Evolutionary conservation across 108 stramenopile species (phyloP), one percentile per base, ranked within the genome.

Genomic region (Nitzschia palea): DNA sequence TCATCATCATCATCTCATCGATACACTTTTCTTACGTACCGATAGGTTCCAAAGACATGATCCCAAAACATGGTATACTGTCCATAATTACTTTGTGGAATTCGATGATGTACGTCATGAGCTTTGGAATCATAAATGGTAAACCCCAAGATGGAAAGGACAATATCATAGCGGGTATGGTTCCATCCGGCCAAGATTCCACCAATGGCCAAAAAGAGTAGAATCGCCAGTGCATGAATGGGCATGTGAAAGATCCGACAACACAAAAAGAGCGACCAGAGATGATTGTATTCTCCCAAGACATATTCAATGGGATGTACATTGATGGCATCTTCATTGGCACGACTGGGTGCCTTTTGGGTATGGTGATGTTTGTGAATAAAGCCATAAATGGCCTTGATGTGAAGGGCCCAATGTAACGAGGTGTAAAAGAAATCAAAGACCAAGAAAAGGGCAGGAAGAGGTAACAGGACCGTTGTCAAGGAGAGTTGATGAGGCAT

Each of bases 61-160:
- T 98, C 98, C 96, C 97, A 98, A 61, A 97, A 78, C 83, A 97
- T 95, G 1, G 83, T 95, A 69, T 98, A 98, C 77, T 98, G 98
- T 40, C 96, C 98, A 73, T 96, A 98, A 65, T 98, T 98, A 63
- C 85, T 83, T 62, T 96, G 94, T 6, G 98, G 98, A 54, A 95
- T 89, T 25, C 97, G 84, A 77, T 98, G 98, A 68, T 98, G 98
- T 12, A 97, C 87, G 81, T 98, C 98, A 72, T 98, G 98, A 33
- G 73, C 90, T 57, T 92, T 90, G 78, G 86, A 87, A 73, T 97
- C 93, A 65, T 86, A 98, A 9, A 97, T 28, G 1, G 71, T 82
- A n/a, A 74, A 26, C 10, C 78, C 76, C 28, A 79, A 74, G 44
- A 70, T 26, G 2, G 55, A 44, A 27, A 89, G 28, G 37, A 55